A percentile compares a stretch with the other conserved stretches of the same genome.
phyloP scores from a whole-genome alignment of 1,284 basidiomycete species.

The Naganishia cerealis region DNA sequence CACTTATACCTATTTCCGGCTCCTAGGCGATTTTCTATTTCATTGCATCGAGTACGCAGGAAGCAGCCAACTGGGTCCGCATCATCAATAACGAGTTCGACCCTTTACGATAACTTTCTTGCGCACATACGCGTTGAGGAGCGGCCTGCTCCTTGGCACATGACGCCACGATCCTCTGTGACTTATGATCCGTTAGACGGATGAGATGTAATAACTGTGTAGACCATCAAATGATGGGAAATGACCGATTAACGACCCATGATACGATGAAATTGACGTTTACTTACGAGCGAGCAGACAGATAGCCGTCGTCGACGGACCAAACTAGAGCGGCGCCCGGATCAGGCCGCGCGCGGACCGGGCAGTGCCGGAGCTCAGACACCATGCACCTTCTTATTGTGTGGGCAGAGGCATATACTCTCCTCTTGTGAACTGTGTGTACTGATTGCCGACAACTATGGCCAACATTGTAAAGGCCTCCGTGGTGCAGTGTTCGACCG shows the following conservation, averaged over 20 bases:
- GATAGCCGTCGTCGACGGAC: too few species aligned
- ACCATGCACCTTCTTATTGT: too few species aligned
- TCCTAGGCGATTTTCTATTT: constrained; percentile 80
- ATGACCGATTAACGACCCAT: constrained; percentile 8
- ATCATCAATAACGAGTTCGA: constrained; percentile 47
- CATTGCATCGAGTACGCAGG: constrained; percentile 74
- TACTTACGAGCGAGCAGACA: too few species aligned
- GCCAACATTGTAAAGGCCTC: constrained; percentile 34
- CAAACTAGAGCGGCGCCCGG: too few species aligned
- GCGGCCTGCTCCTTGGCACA: too few species aligned
- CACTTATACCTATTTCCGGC: constrained; percentile 76
- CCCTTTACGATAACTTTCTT: constrained; percentile 24
- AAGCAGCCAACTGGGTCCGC: constrained; percentile 79
- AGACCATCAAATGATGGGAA: not conserved
- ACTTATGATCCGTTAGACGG: not conserved
- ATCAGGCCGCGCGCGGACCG: too few species aligned
- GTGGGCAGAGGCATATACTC: too few species aligned
- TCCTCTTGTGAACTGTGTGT: too few species aligned
- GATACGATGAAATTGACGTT: not conserved
- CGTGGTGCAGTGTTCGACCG: constrained; percentile 37
- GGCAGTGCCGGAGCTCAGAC: too few species aligned
- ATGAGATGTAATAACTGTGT: not conserved
- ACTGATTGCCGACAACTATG: not conserved
- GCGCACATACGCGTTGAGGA: too few species aligned
- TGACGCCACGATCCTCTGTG: not conserved